Percentiles rank a stretch among this genome's conserved stretches.
Evolutionary conservation across 768 basidiomycete species (phyloP).

Genomic region (Boletus huronensis): DNA sequence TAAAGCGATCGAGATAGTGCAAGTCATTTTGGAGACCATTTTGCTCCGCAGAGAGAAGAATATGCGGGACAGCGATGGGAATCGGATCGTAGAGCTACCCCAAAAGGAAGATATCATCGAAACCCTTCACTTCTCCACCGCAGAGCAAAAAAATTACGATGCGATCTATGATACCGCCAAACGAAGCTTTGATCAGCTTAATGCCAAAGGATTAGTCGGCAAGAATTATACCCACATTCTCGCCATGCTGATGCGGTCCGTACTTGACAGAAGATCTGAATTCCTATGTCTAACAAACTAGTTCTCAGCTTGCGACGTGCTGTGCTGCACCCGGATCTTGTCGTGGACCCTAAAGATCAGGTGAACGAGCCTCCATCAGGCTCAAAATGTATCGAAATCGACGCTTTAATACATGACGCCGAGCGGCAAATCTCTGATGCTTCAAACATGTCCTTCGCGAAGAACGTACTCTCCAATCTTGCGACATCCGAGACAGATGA

Average conservation of each 20-base stretch:
- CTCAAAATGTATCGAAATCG: slow-evolving; percentile 47
- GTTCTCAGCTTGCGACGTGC: slow-evolving; percentile 75
- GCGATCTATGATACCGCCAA: slow-evolving; percentile 80
- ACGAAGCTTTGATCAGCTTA: slow-evolving; percentile 72
- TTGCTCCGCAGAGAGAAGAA: slow-evolving; percentile 89
- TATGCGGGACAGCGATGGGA: slow-evolving; percentile 84
- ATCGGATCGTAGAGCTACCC: slow-evolving; percentile 84
- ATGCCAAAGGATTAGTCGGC: slow-evolving; percentile 71
- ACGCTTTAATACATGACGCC: slow-evolving; percentile 53
- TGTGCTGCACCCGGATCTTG: slow-evolving; percentile 86
- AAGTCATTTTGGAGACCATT: slow-evolving; percentile 87
- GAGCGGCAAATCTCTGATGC: slow-evolving; percentile 30
- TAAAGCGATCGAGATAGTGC: slow-evolving; percentile 92
- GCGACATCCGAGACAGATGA: slow-evolving; percentile 51
- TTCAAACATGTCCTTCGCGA: slow-evolving; percentile 48
- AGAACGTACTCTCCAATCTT: slow-evolving; percentile 62
- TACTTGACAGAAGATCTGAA: slow-evolving; percentile 1
- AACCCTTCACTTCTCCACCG: slow-evolving; percentile 70
- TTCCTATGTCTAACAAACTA: slow-evolving; percentile 4
- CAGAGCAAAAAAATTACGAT: slow-evolving; percentile 87
- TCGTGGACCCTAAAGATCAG: slow-evolving; percentile 51
- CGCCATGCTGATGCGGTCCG: slow-evolving; percentile 91
- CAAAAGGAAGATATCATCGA: slow-evolving; percentile 77
- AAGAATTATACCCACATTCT: slow-evolving; percentile 86
- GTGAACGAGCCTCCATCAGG: slow-evolving; percentile 33